These are phyloP conservation scores for Sporopachydermia lactativora DNA, from an alignment of 805 yeast species.

Conservation along the genomic window DNA sequence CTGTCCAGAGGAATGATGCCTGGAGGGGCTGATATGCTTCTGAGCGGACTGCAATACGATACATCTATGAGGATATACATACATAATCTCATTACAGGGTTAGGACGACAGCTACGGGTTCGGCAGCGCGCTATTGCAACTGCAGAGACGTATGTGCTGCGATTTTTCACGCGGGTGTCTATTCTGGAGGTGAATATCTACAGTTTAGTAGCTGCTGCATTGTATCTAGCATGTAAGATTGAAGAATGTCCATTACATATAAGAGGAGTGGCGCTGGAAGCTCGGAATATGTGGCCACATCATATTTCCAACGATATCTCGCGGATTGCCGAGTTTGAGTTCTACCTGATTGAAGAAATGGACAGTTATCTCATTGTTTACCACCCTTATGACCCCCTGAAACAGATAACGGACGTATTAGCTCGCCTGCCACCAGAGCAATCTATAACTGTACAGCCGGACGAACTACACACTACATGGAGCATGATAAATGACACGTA, in stretches of 20 bases:
- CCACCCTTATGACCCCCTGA: constrained; percentile 57
- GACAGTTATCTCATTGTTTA: constrained; percentile 57
- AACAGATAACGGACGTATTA: constrained; percentile 33
- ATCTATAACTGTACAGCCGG: constrained; percentile 28
- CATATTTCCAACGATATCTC: constrained; percentile 84
- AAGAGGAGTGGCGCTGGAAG: constrained; percentile 67
- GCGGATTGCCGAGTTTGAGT: constrained; percentile 89
- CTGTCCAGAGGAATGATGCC: constrained; percentile 20
- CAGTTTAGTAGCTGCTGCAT: constrained; percentile 66
- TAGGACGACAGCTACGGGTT: constrained; percentile 66
- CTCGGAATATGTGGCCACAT: constrained; percentile 89
- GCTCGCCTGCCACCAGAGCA: constrained; percentile 22
- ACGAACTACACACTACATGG: constrained; percentile 80
- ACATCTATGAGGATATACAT: constrained; percentile 61
- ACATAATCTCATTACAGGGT: constrained; percentile 56
- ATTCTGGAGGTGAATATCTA: constrained; percentile 75
- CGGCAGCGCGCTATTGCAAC: constrained; percentile 80
- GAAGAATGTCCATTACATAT: constrained; percentile 96
- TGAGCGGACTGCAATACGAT: constrained; percentile 23
- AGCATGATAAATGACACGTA: constrained; percentile 80
- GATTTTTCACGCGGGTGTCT: constrained; percentile 62
- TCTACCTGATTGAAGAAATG: constrained; percentile 81
- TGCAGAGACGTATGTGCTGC: constrained; percentile 71
- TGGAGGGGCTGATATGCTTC: constrained; percentile 12
- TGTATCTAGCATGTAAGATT: constrained; percentile 83